Evolutionary conservation across 305 asterid species (phyloP).

Genomic region (Caryopteris hybrid): DNA sequence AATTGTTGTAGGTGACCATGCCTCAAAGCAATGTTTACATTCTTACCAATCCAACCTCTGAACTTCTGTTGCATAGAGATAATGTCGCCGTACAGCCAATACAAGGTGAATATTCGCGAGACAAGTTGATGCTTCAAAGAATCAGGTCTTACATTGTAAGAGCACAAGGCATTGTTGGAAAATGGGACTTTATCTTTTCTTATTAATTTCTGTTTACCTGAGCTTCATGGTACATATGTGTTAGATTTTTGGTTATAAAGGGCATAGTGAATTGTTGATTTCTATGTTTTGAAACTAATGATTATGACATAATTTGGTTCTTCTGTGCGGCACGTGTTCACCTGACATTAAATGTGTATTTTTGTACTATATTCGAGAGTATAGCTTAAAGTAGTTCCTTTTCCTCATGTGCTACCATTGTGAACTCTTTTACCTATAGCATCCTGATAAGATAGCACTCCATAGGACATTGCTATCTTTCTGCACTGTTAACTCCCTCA

Average conservation of each 20-base stretch:
- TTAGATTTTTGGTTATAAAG: neutral
- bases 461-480: neutral
- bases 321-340: neutral
- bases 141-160: constrained; percentile 99
- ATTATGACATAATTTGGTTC: neutral
- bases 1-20: constrained; percentile 55
- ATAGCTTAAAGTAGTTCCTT: neutral
- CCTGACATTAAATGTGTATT: neutral
- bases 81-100: constrained; percentile 63
- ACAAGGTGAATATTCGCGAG: constrained; percentile 99
- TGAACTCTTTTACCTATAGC: neutral
- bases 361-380: neutral
- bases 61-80: constrained; percentile 61
- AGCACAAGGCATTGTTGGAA: constrained; percentile 38
- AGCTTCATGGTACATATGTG: constrained; percentile 9
- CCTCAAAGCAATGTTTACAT: constrained; percentile 64
- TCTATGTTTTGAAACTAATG: neutral
- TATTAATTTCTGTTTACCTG: constrained; percentile 14
- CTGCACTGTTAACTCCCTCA: too few relatives aligned
- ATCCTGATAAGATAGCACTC: neutral
- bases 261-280: neutral
- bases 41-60: constrained; percentile 75
- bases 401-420: neutral
- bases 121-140: constrained; percentile 99
- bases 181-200: constrained; percentile 21